Evolutionary conservation across 495 filamentous ascomycete genomes (phyloP), one percentile per base, ranked within the genome.

Genomic region (Lasiosphaeris hirsuta): DNA sequence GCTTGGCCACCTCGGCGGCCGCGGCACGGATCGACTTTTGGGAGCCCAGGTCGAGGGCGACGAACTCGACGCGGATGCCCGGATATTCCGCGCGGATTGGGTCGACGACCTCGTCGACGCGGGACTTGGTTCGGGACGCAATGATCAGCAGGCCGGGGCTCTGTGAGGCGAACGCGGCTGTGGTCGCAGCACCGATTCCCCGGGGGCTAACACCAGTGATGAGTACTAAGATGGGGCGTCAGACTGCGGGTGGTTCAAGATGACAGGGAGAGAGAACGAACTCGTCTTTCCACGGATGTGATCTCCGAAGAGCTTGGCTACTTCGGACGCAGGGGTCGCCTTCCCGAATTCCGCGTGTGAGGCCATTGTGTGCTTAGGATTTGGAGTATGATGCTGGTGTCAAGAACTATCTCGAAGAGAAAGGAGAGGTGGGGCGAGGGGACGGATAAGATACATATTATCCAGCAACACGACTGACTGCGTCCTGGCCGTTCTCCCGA

Each of bases 131-230:
- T 0, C 82, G 75, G 1, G 82, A 84, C 3, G 78, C 81, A 9
- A 85, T 70, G 52, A 86, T 78, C 2, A 86, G 67, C 6, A 75
- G 71, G 0, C 60, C 62, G 0, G 82, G 82, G 1, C 58, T 49
- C 56, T 85, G 81, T 0, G 78, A 79, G 10, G 81, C 83, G 38
- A 84, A 73, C 10, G 81, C 76, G 1, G 78, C 38, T 1, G 78
- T 81, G 10, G 79, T 81, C 0, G 76, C 67, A 37, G 77, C 75
- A 3, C 82, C 83, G 18, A 84, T 75, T 15, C 78, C 74, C 17
- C 76, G 73, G 17, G 79, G 79, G 37, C 76, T 75, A 35, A 84
- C 73, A 4, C 82, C 80, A 0, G 80, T 82, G 38, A 80, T 66
- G 14, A 81, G 53, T 35, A 81, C 64, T 64, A n/a, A 47, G 10